Percentiles rank a stretch among this genome's conserved stretches.
Conservation (phyloP, 768 basidiomycete species). For the Austroboletus eburneus region DNA sequence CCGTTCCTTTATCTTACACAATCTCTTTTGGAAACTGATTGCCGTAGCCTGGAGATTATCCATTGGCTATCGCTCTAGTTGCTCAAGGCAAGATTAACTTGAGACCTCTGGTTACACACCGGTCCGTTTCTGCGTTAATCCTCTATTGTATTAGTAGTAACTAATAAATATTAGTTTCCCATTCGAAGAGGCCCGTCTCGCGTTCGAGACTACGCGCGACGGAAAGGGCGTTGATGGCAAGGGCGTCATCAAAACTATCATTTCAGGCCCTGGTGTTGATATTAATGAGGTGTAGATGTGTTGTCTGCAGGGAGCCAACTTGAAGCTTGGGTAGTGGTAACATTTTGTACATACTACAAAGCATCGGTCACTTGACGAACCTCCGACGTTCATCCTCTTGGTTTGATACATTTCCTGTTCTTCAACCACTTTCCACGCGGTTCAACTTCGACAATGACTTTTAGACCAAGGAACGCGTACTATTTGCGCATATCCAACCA, state of each 20-base stretch:
- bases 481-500: constrained; percentile 78
- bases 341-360: too few species aligned
- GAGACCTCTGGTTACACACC: constrained; percentile 85
- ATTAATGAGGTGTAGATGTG: constrained; percentile 36
- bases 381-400: too few species aligned
- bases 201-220: constrained; percentile 75
- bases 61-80: constrained; percentile 79
- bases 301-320: too few species aligned
- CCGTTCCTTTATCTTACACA: constrained; percentile 20
- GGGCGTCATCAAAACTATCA: constrained; percentile 84
- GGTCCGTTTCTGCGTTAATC: constrained; percentile 38
- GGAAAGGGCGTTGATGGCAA: constrained; percentile 87
- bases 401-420: background rate
- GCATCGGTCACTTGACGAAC: too few species aligned
- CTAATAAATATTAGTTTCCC: constrained; percentile 45
- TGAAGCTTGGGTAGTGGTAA: too few species aligned
- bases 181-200: constrained; percentile 73
- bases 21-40: constrained; percentile 1
- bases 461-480: constrained; percentile 69
- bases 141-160: background rate
- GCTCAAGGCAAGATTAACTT: constrained; percentile 80
- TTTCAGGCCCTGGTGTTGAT: constrained; percentile 70
- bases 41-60: constrained; percentile 75
- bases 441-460: constrained; percentile 45
- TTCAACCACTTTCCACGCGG: background rate